Evolutionary conservation across 106 monocot genomes (phyloP).

Genomic region (Acanthochlamys bracteata): DNA sequence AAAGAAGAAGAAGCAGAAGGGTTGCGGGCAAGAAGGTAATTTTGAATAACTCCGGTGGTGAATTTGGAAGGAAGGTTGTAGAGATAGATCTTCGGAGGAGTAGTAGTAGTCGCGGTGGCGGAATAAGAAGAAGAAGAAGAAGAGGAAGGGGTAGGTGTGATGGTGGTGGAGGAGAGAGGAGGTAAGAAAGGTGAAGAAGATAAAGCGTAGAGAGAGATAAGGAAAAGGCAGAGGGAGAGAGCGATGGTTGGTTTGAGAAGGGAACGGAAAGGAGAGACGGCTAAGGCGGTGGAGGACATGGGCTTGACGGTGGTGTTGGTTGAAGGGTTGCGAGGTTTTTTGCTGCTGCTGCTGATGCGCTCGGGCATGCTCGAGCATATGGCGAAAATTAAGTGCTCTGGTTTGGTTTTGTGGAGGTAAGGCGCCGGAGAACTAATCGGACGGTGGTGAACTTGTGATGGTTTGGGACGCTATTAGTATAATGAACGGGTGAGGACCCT

Average conservation of each 20-base stretch:
- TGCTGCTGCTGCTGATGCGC: too few relatives aligned
- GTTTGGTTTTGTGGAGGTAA: too few relatives aligned
- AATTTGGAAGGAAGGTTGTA: slow-evolving; percentile 74
- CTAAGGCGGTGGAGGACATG: background rate
- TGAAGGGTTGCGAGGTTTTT: too few relatives aligned
- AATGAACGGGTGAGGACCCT: too few relatives aligned
- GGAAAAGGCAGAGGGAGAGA: slow-evolving; percentile 4
- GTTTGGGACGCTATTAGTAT: too few relatives aligned
- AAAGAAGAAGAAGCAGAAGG: background rate
- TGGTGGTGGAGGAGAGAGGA: background rate
- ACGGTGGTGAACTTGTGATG: too few relatives aligned
- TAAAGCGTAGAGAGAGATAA: slow-evolving; percentile 4
- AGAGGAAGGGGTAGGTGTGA: slow-evolving; percentile 3
- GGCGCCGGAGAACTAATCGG: too few relatives aligned
- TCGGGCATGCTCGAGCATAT: too few relatives aligned
- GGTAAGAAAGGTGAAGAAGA: background rate
- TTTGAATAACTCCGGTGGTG: slow-evolving; percentile 72
- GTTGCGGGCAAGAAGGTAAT: slow-evolving; percentile 59
- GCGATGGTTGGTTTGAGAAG: slow-evolving; percentile 8
- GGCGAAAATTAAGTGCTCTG: too few relatives aligned
- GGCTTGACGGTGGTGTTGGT: too few relatives aligned
- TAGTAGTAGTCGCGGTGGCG: background rate
- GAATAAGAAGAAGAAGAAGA: slow-evolving; percentile 4
- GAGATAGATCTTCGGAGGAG: slow-evolving; percentile 55
- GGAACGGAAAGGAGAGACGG: slow-evolving; percentile 12